These are phyloP conservation scores for Volvox reticuliferus DNA, from an alignment of 139 green algal genomes.

Conservation along the genomic window DNA sequence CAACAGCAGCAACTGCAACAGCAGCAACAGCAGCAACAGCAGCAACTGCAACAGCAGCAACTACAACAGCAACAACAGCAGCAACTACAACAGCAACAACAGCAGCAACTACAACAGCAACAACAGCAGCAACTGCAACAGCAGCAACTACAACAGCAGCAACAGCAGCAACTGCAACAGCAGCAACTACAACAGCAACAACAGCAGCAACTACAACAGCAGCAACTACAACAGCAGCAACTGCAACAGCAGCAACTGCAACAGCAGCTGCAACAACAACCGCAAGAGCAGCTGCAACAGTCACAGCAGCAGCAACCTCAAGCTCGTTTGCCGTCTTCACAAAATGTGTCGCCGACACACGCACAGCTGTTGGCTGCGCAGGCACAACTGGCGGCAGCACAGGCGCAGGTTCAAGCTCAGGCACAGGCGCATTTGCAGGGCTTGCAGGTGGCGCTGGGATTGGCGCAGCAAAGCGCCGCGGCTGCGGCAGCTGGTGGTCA, in stretches of 20 bases:
- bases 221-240: background rate
- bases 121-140: background rate
- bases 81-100: background rate
- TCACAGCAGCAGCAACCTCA: background rate
- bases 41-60: background rate
- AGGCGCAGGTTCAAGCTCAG: slow-evolving; percentile 13
- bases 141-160: background rate
- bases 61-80: background rate
- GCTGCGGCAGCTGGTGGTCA: background rate
- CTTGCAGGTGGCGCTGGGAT: background rate
- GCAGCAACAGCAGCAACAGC: background rate
- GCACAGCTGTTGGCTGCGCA: background rate
- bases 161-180: background rate
- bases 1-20: background rate
- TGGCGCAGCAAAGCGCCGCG: slow-evolving; percentile 1
- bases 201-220: background rate
- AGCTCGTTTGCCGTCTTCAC: background rate
- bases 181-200: background rate
- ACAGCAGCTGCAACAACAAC: background rate
- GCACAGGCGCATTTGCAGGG: slow-evolving; percentile 7
- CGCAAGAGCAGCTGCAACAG: background rate
- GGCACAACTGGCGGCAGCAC: slow-evolving; percentile 21
- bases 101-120: background rate
- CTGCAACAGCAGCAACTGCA: background rate
- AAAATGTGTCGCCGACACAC: background rate